Conservation (phyloP, 1,284 basidiomycete species). For the Papiliotrema terrestris region DNA sequence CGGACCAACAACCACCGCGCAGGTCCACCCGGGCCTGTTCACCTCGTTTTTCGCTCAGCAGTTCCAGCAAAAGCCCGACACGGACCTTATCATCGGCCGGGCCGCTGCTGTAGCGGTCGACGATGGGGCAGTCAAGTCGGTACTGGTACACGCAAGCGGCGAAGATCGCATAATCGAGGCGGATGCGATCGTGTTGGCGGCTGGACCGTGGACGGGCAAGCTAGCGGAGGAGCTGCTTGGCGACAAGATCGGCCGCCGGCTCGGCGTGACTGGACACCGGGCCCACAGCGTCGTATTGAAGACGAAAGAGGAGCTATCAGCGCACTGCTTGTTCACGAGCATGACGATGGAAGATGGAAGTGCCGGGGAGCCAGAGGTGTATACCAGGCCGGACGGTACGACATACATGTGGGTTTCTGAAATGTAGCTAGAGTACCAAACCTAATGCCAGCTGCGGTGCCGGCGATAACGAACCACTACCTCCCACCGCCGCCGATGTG, state of each 20-base stretch:
- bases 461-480: conserved; percentile 46
- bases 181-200: conserved; percentile 63
- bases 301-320: conserved; percentile 37
- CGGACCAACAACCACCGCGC: conserved; percentile 38
- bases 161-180: conserved; percentile 46
- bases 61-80: conserved; percentile 34
- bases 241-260: conserved; percentile 43
- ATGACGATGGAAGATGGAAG: conserved; percentile 52
- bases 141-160: conserved; percentile 5
- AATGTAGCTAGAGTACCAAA: not conserved
- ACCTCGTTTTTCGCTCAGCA: conserved; percentile 68
- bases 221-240: conserved; percentile 56
- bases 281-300: conserved; percentile 54
- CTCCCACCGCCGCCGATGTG: conserved; percentile 47
- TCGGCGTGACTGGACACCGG: conserved; percentile 48
- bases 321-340: conserved; percentile 55
- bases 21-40: conserved; percentile 53
- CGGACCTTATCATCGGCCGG: conserved; percentile 31
- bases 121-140: not conserved
- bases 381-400: conserved; percentile 50
- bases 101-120: conserved; percentile 16
- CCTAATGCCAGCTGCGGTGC: conserved; percentile 41
- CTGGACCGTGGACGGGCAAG: conserved; percentile 80
- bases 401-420: conserved; percentile 40
- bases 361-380: conserved; percentile 52